Conservation (phyloP, 2,329 filamentous ascomycete species). For the Epichloe sylvatica region DNA sequence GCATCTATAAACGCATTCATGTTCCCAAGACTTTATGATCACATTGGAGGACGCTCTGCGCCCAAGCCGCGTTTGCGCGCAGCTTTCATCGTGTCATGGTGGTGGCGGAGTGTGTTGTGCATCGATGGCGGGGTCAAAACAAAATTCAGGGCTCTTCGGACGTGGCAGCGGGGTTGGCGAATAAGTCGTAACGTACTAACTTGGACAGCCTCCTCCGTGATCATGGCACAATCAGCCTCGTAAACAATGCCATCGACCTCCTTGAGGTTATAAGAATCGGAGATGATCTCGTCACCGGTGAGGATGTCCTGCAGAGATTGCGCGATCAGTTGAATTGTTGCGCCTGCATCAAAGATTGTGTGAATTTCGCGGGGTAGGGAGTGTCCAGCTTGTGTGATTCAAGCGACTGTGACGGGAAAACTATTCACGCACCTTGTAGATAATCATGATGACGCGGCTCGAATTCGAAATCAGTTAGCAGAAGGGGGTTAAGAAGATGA, state of each 20-base stretch:
- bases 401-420: not conserved
- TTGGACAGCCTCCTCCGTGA: slow-evolving; percentile 59
- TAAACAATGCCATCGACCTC: slow-evolving; percentile 66
- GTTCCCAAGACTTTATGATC: not conserved
- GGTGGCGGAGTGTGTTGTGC: not conserved
- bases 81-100: not conserved
- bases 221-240: slow-evolving; percentile 87
- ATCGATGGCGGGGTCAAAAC: not conserved
- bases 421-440: slow-evolving; percentile 47
- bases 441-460: slow-evolving; percentile 52
- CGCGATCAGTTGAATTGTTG: slow-evolving; percentile 12
- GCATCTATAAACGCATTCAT: too few species aligned
- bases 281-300: slow-evolving; percentile 89
- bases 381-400: not conserved
- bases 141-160: not conserved
- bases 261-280: slow-evolving; percentile 81
- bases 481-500: slow-evolving; percentile 4
- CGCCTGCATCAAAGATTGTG: not conserved
- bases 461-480: slow-evolving; percentile 6
- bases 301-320: slow-evolving; percentile 57
- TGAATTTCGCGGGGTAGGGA: slow-evolving; percentile 5
- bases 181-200: slow-evolving; percentile 45
- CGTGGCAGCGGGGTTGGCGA: not conserved
- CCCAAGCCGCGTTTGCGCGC: not conserved
- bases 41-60: too few species aligned